A percentile compares a stretch with the other conserved stretches of the same genome.
These are phyloP conservation scores for Xylariaceae sp. DNA, from an alignment of 2,329 filamentous ascomycete species.

Conservation along the genomic window DNA sequence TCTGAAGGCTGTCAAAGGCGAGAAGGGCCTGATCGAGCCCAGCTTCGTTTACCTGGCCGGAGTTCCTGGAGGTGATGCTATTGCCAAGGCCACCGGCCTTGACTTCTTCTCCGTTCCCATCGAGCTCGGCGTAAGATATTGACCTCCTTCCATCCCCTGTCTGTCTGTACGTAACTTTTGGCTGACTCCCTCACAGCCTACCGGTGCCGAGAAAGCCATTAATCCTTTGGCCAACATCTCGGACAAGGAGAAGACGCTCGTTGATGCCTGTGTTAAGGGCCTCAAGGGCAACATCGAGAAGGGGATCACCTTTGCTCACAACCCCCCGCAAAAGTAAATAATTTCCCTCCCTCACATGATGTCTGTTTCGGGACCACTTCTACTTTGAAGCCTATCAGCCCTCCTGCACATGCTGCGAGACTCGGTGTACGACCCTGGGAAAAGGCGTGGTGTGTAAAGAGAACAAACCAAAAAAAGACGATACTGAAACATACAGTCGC, in stretches of 20 bases:
- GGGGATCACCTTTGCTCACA: conserved; percentile 85
- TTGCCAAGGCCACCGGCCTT: conserved; percentile 75
- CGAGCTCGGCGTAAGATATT: conserved; percentile 79
- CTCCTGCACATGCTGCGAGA: neutral
- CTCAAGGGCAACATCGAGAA: conserved; percentile 92
- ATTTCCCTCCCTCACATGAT: conserved; percentile 26
- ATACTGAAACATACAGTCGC: conserved; percentile 2
- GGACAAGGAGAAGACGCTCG: conserved; percentile 83
- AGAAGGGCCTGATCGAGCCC: conserved; percentile 90
- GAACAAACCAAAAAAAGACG: conserved; percentile 9
- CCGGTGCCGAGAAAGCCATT: conserved; percentile 79
- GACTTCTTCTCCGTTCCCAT: conserved; percentile 97
- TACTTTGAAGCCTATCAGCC: no score
- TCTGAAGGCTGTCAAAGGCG: conserved; percentile 80
- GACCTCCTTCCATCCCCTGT: conserved; percentile 1
- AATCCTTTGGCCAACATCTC: conserved; percentile 75
- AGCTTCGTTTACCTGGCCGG: conserved; percentile 94
- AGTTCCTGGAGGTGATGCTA: conserved; percentile 79
- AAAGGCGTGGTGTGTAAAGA: conserved; percentile 21
- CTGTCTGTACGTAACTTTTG: conserved; percentile 1
- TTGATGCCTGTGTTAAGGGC: conserved; percentile 69
- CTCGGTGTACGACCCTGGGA: neutral
- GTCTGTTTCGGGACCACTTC: conserved; percentile 11
- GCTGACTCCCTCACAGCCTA: conserved; percentile 50
- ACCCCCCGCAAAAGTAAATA: conserved; percentile 82